Evolutionary conservation across 305 asterid genomes (phyloP).

Genomic region (Solanum hybrid): DNA sequence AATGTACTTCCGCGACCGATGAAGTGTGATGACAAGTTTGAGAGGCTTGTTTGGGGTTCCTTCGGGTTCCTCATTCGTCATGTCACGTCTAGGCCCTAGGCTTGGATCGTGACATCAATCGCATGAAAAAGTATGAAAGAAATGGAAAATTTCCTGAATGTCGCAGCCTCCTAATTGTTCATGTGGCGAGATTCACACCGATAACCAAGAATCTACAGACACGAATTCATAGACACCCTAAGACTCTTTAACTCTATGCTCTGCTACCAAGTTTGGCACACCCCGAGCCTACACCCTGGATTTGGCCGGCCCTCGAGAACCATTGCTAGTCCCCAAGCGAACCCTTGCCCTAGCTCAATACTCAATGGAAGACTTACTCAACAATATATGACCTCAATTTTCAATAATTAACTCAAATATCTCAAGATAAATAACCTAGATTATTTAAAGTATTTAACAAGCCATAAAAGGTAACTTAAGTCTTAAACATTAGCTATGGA

Average conservation of each 20-base stretch:
- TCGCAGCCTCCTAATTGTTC: not conserved
- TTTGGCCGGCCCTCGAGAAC: not conserved
- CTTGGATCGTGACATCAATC: too few species aligned
- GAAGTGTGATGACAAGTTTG: too few species aligned
- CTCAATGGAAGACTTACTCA: not conserved
- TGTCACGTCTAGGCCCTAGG: too few species aligned
- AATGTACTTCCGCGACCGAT: too few species aligned
- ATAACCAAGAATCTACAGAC: not conserved
- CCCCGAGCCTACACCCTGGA: not conserved
- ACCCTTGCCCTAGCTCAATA: not conserved
- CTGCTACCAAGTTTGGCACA: not conserved
- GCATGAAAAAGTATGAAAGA: not conserved
- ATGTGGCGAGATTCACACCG: not conserved
- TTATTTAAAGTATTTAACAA: not conserved
- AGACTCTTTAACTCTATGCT: not conserved
- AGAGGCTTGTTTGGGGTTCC: too few species aligned
- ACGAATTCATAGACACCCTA: not conserved
- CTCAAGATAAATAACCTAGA: not conserved
- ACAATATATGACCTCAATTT: not conserved
- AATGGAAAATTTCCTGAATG: not conserved
- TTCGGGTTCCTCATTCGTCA: too few species aligned
- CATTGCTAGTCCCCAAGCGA: not conserved
- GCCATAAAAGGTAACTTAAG: not conserved
- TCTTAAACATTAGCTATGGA: not conserved
- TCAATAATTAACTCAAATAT: not conserved